Evolutionary conservation across 2,329 filamentous ascomycete species (phyloP), one percentile per base, ranked within the genome.

Genomic region (Diaporthe vexans): DNA sequence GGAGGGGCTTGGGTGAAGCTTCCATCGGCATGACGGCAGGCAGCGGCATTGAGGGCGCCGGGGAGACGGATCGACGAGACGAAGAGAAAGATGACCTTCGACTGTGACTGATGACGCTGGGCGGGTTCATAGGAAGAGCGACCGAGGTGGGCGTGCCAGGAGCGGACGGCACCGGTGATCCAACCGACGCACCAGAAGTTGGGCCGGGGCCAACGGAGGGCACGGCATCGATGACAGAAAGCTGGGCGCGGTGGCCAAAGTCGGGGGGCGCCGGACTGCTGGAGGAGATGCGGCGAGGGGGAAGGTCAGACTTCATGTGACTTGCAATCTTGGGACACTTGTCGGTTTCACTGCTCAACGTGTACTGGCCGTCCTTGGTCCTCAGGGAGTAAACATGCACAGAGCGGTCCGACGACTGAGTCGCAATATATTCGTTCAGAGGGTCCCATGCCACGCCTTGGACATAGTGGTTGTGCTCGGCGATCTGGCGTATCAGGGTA

Each of bases 371-470:
- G 79, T 99, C 97, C 81, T 98, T 99, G 29, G 94, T 98, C 86
- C 95, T 97, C 76, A 99, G 87, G 0, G 94, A 96, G 85, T 99
- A 99, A 78, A 99, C 97, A 83, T 99, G 97, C 19, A 98, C 96
- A 2, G 97, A 98, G 81, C 97, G 93, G 85, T 99, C 97, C 7
- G 97, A 99, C 9, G 97, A 99, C 82, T 99, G 97, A 1, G 97
- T 99, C 51, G 97, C 97, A 75, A 99, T 95, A 83, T 95, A 99
- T 85, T 99, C 97, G 85, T 98, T 98, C 73, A 98, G 86, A 33
- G 97, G 97, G 85, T 99, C 97, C 97, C 97, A 99, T 6, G 97
- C 94, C 10, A 99, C 97, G 63, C 97, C 97, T 85, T 99, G 97
- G 24, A 99, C 97, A 82, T 98, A 99, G 83, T 99, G 97, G 80